These are phyloP conservation scores for Talaromyces adpressus DNA, from an alignment of 495 filamentous ascomycete species.

Conservation along the genomic window DNA sequence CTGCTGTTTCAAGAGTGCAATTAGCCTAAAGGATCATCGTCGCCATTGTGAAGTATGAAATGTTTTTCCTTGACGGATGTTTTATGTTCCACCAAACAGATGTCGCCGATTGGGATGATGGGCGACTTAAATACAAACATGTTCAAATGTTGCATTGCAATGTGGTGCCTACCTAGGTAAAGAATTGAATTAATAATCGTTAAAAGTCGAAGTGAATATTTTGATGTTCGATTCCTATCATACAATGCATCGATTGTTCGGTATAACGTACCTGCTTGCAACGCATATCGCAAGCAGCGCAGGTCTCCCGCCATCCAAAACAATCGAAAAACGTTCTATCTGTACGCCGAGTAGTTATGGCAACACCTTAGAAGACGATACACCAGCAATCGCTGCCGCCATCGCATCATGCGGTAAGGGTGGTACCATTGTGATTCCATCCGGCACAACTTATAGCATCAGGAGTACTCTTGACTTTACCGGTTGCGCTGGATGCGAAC, in stretches of 20 bases:
- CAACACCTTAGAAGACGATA: neutral
- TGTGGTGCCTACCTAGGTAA: neutral
- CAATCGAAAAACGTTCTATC: neutral
- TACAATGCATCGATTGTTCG: neutral
- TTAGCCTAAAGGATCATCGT: neutral
- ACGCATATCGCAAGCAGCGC: neutral
- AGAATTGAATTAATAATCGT: neutral
- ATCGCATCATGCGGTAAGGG: neutral
- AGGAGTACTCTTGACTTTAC: neutral
- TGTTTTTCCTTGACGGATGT: neutral
- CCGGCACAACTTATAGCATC: neutral
- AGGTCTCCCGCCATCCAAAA: neutral
- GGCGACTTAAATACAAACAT: neutral
- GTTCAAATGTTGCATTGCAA: neutral
- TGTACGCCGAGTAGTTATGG: neutral
- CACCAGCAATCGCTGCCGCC: neutral
- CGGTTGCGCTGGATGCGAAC: neutral
- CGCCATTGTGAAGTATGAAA: neutral
- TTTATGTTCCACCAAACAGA: neutral
- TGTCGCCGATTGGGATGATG: neutral
- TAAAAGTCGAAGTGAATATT: neutral
- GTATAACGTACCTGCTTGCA: neutral
- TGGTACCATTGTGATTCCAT: neutral
- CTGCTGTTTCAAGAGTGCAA: neutral
- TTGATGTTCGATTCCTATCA: neutral